Conservation (phyloP, 495 filamentous ascomycete genomes). For the Schizothecium vesticola region DNA sequence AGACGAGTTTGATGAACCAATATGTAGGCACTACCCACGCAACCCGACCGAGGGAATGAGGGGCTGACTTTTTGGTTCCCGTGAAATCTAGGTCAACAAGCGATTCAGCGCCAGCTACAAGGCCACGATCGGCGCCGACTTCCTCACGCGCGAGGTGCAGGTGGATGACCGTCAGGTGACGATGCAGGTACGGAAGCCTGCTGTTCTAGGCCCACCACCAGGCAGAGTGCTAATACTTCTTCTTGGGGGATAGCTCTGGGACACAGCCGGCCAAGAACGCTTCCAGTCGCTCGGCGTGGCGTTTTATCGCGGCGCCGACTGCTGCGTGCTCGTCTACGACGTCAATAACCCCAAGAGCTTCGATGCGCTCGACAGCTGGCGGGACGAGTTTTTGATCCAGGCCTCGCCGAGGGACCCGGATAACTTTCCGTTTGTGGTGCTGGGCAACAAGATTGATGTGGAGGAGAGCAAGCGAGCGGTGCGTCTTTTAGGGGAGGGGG, state of each 20-base stretch:
- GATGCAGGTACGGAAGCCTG: constrained; percentile 77
- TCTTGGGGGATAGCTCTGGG: constrained; percentile 70
- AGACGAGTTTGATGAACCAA: constrained; percentile 99
- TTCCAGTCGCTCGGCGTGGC: constrained; percentile 97
- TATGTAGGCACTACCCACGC: constrained; percentile 65
- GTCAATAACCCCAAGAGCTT: constrained; percentile 99
- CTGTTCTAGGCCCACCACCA: background rate
- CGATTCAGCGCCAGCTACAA: constrained; percentile 99
- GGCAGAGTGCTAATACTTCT: constrained; percentile 6
- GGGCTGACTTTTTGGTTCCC: constrained; percentile 7
- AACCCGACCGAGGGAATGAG: background rate
- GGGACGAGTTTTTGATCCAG: constrained; percentile 97
- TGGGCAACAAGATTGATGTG: constrained; percentile 99
- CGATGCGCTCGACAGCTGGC: constrained; percentile 95
- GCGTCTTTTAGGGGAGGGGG: constrained; percentile 18
- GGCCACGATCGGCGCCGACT: constrained; percentile 97
- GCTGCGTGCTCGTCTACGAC: constrained; percentile 97
- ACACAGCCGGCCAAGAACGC: constrained; percentile 95
- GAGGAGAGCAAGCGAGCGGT: constrained; percentile 95
- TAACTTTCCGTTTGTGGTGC: constrained; percentile 95
- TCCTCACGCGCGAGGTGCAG: constrained; percentile 95
- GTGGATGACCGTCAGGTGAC: constrained; percentile 96
- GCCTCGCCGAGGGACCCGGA: constrained; percentile 94
- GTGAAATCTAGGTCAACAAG: constrained; percentile 80
- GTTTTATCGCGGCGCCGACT: constrained; percentile 97